A percentile compares a stretch with the other conserved stretches of the same genome.
phyloP scores from a whole-genome alignment of 225 moss, liverwort and hornwort genomes.

The Asterella californica region DNA sequence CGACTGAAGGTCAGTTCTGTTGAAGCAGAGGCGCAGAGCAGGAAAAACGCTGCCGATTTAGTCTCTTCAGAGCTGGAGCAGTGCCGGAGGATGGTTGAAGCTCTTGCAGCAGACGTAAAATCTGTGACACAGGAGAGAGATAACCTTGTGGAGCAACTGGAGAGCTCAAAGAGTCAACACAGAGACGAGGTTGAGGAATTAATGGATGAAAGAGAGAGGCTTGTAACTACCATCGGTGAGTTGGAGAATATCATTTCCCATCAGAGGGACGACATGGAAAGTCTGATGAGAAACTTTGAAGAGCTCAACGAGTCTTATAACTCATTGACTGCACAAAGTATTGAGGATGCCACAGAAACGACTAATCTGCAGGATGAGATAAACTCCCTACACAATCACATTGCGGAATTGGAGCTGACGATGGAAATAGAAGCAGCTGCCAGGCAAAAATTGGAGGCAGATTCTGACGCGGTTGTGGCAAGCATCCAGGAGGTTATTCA shows the following conservation, averaged over 20 bases:
- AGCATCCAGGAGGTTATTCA: constrained; percentile 20
- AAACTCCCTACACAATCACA: constrained; percentile 27
- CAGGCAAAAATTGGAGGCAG: constrained; percentile 26
- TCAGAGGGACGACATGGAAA: constrained; percentile 24
- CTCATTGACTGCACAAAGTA: constrained; percentile 19
- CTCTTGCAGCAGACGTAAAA: constrained; percentile 34
- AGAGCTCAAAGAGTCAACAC: constrained; percentile 22
- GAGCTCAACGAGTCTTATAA: constrained; percentile 20
- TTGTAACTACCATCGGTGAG: constrained; percentile 22
- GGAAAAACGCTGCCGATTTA: constrained; percentile 25
- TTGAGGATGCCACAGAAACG: constrained; percentile 22
- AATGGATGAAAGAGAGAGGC: constrained; percentile 19
- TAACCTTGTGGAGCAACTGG: constrained; percentile 33
- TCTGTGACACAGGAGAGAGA: constrained; percentile 40
- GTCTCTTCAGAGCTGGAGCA: constrained; percentile 35
- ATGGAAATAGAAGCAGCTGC: constrained; percentile 27
- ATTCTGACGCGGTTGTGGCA: constrained; percentile 23
- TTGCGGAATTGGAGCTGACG: constrained; percentile 28
- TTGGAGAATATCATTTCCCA: constrained; percentile 27
- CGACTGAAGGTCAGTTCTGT: constrained; percentile 32
- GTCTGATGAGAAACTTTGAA: constrained; percentile 12
- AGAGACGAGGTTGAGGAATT: constrained; percentile 24
- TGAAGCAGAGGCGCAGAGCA: constrained; percentile 32
- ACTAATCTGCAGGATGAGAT: constrained; percentile 23
- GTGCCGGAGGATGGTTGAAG: constrained; percentile 29